Evolutionary conservation across 106 monocot species (phyloP), one percentile per base, ranked within the genome.

Genomic region (Phalaenopsis equestris): DNA sequence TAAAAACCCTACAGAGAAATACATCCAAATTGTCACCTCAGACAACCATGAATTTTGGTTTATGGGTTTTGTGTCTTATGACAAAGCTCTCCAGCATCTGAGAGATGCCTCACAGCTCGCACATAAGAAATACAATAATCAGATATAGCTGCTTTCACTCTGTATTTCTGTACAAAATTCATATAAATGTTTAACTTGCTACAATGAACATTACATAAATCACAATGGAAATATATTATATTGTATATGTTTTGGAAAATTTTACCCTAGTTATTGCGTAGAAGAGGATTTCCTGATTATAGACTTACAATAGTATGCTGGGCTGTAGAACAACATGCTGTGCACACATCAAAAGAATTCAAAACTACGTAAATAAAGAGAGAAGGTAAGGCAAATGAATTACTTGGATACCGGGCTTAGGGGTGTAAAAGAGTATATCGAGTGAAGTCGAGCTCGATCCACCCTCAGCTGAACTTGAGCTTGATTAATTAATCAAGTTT

Each of bases 11-110:
- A 21, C 87, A 55, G 96, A 94, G 55, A 97, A 82, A 72, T 94
- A 94, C 81, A 97, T 97, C 24, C 96, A 97, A 85, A 80, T 90
- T 41, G 23, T 83, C 3, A 94, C 96, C 0, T 17, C 81, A 37
- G 94, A 89, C 72, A 81, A 83, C 79, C 88, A 92, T 73, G 92
- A 94, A 39, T 94, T 94, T 85, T 97, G 94, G 96, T 97, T 94
- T 83, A 90, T 97, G 94, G 96, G 96, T 6, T 97, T 97, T 73
- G 88, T 97, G 8, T 90, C 88, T 8, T 97, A 89, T 79, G 96
- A 97, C 42, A 97, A 97, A 82, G 96, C 96, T 16, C 83, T 97
- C n/a, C 90, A 87, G 84, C 84, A 87, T 79, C 81, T 97, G 18
- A 85, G 55, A 3, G 90, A 92, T 36, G 84, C 94, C 2, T 21